These are phyloP conservation scores for Ophiostoma sp. DNA, from an alignment of 2,329 filamentous ascomycete genomes.

Conservation along the genomic window DNA sequence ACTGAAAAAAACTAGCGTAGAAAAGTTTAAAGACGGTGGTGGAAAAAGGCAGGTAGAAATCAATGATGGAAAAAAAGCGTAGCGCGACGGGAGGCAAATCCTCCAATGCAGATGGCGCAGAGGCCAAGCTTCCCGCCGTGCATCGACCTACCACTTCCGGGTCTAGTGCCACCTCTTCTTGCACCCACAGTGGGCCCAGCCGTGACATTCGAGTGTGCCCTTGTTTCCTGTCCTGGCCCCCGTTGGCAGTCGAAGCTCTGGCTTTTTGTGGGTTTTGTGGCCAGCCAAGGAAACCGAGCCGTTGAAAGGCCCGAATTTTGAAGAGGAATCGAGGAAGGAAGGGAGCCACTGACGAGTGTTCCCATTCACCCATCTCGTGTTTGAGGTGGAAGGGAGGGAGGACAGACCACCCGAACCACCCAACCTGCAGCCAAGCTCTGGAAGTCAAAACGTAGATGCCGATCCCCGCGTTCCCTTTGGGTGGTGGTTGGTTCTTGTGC, in stretches of 20 bases:
- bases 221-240: background rate
- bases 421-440: background rate
- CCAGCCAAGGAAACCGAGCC: background rate
- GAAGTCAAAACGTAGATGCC: background rate
- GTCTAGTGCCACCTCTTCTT: conserved; percentile 5
- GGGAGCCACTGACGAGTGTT: background rate
- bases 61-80: background rate
- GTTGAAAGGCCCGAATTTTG: conserved; percentile 16
- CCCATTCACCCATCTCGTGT: conserved; percentile 2
- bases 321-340: background rate
- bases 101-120: conserved; percentile 15
- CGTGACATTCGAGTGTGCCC: background rate
- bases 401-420: background rate
- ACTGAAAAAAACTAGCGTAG: background rate
- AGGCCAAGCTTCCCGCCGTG: conserved; percentile 20
- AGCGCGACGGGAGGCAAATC: conserved; percentile 18
- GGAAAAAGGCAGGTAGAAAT: conserved; percentile 7
- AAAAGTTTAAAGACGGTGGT: conserved; percentile 3
- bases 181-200: background rate
- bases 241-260: background rate
- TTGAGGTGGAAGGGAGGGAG: background rate
- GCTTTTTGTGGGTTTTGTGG: background rate
- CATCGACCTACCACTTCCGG: conserved; percentile 24
- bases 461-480: conserved; percentile 7
- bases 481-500: background rate